Conservation (phyloP, 2,329 filamentous ascomycete species). For the Endoconidiophora polonica region DNA sequence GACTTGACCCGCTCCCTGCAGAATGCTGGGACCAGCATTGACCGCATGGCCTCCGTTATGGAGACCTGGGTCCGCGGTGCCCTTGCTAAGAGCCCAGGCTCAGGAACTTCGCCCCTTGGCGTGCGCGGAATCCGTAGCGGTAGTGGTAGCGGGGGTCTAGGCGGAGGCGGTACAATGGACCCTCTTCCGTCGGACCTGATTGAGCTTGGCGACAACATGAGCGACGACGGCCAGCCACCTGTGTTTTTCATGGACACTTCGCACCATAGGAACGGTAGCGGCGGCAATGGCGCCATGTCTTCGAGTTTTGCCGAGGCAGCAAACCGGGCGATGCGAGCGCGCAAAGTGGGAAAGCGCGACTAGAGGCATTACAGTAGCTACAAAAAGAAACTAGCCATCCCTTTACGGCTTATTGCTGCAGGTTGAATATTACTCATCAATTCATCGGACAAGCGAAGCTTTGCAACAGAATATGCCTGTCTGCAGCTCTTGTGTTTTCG, state of each 20-base stretch:
- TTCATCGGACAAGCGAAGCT: no score
- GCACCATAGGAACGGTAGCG: no score
- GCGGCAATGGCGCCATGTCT: no score
- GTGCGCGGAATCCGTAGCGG: neutral
- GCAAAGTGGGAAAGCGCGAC: conserved; percentile 2
- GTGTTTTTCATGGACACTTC: neutral
- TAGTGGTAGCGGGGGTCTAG: neutral
- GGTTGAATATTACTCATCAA: no score
- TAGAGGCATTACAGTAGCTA: neutral
- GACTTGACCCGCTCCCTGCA: conserved; percentile 1
- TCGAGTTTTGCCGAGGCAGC: no score
- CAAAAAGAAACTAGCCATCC: neutral
- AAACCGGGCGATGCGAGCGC: neutral
- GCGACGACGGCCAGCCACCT: conserved; percentile 32
- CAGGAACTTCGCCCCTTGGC: conserved; percentile 15
- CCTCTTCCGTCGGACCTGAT: conserved; percentile 39
- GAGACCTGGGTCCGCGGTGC: conserved; percentile 84
- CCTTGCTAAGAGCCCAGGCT: conserved; percentile 35
- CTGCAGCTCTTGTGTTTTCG: no score
- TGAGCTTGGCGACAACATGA: conserved; percentile 48
- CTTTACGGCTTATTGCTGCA: no score
- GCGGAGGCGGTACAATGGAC: conserved; percentile 26
- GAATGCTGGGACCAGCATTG: conserved; percentile 40
- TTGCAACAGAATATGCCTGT: no score
- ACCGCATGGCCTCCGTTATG: conserved; percentile 72